Percentiles rank a stretch among this genome's conserved stretches.
phyloP scores from a whole-genome alignment of 2,329 filamentous ascomycete genomes.

The Trichophyton verrucosum region DNA sequence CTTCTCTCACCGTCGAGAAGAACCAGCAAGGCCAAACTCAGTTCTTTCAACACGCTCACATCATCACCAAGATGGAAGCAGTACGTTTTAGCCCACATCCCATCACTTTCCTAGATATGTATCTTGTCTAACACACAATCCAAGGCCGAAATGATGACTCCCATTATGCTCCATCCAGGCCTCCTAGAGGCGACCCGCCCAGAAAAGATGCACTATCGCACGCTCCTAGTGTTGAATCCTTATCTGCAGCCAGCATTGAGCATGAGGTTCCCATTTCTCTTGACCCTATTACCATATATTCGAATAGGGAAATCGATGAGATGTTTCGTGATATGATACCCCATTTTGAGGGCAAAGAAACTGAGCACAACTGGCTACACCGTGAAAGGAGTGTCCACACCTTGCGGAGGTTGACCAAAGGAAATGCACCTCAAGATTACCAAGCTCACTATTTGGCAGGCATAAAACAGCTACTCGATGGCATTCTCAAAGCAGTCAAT shows the following conservation, averaged over 20 bases:
- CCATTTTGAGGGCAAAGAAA: constrained; percentile 76
- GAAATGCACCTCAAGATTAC: constrained; percentile 71
- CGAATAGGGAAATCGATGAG: constrained; percentile 76
- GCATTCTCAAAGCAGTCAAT: constrained; percentile 71
- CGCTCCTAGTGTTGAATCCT: constrained; percentile 11
- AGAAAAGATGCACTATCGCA: constrained; percentile 11
- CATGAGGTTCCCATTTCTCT: constrained; percentile 52
- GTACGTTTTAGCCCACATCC: constrained; percentile 7
- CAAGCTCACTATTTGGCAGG: constrained; percentile 55
- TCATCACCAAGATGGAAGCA: constrained; percentile 10
- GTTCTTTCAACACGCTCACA: constrained; percentile 13
- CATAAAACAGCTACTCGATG: constrained; percentile 66
- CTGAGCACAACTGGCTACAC: constrained; percentile 80
- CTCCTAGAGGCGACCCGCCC: constrained; percentile 7
- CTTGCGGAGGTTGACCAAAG: constrained; percentile 64
- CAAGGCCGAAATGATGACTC: constrained; percentile 5
- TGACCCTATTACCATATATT: constrained; percentile 73
- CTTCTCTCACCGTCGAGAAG: constrained; percentile 17
- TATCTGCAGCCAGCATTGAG: constrained; percentile 8
- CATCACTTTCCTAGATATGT: not conserved
- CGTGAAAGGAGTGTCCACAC: constrained; percentile 70
- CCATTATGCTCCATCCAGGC: constrained; percentile 4
- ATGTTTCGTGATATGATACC: constrained; percentile 68
- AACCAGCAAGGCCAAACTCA: constrained; percentile 18
- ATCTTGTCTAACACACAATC: not conserved